These are phyloP conservation scores for Diaporthe ilicicola DNA, from an alignment of 2,329 filamentous ascomycete species.

Conservation along the genomic window DNA sequence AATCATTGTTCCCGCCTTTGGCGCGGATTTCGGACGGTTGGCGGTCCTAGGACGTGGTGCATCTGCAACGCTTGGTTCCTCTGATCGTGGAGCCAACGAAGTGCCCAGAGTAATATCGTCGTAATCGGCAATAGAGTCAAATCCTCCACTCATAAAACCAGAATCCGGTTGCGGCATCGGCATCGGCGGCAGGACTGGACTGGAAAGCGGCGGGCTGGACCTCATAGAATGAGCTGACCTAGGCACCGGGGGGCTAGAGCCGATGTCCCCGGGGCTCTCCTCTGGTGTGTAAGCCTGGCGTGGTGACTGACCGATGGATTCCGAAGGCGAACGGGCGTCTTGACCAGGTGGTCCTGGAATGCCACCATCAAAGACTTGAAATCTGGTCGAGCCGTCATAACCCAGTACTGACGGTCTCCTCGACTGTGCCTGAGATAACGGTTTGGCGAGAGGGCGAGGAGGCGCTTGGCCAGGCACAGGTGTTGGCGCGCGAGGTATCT, in stretches of 20 bases:
- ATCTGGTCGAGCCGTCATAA: conserved; percentile 42
- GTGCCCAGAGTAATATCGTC: conserved; percentile 56
- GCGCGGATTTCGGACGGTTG: conserved; percentile 6
- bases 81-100: conserved; percentile 40
- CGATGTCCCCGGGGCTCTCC: conserved; percentile 82
- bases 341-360: conserved; percentile 53
- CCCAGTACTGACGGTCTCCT: conserved; percentile 65
- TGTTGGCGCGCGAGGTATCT: conserved; percentile 79
- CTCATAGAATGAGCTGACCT: conserved; percentile 63
- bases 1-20: conserved; percentile 25
- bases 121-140: conserved; percentile 75
- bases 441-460: conserved; percentile 37
- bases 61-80: conserved; percentile 15
- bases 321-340: conserved; percentile 63
- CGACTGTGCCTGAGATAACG: conserved; percentile 49
- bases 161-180: conserved; percentile 73
- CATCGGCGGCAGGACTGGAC: conserved; percentile 76
- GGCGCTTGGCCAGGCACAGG: conserved; percentile 68
- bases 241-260: conserved; percentile 88
- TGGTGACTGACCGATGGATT: conserved; percentile 61
- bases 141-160: conserved; percentile 83
- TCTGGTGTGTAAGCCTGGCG: conserved; percentile 59
- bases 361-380: conserved; percentile 44
- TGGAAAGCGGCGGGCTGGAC: conserved; percentile 77
- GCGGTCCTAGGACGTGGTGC: conserved; percentile 3